Base-by-base conservation (phyloP, 495 filamentous ascomycete species). In the Aspergillus indologenus region DNA sequence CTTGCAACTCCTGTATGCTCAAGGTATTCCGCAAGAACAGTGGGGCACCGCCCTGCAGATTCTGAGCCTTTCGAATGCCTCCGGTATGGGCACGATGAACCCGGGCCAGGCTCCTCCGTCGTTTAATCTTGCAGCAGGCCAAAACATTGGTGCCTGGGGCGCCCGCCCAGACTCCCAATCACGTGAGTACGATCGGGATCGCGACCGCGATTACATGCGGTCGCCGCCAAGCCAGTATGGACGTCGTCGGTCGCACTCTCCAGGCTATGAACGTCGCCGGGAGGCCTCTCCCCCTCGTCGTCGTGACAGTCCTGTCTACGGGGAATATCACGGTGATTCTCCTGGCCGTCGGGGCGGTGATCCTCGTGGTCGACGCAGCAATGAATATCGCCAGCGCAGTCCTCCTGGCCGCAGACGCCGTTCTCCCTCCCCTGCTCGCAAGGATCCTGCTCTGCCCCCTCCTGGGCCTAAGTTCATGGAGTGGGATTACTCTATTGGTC, bases 321-420 rank as follows among this genome's bases (percentile, higher is more conserved):
- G 85, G 26, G 83, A 85, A 59, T 87, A 87, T 60, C 80, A 81
- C 53, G 79, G 77, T 15, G 84, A 84, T 21, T 85, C 84, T 1
- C 85, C 82, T 45, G 77, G 81, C 42, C 83, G 83, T 53, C 81
- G 83, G 22, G 77, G 81, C 48, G 82, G 83, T 45, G 86, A 87
- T 62, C 83, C 81, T 47, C 83, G 83, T 69, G 76, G 85, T 22
- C 77, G 79, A 54, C 73, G 78, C 51, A 67, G 83, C 53, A 75
- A 80, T 57, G 87, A 89, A 14, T 96, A 91, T 74, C 89, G 92
- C 50, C 90, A 96, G 70, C 89, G 92, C 62, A 94, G 90, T 57
- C 92, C 92, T 48, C 74, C 75, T 24, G 78, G 75, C 45, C 84
- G 86, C 51, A 83, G 83, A 64, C 83, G 79, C 56, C 84, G 82